These are phyloP conservation scores for Zelonia costaricensis DNA, from an alignment of 208 protist species.

Conservation along the genomic window DNA sequence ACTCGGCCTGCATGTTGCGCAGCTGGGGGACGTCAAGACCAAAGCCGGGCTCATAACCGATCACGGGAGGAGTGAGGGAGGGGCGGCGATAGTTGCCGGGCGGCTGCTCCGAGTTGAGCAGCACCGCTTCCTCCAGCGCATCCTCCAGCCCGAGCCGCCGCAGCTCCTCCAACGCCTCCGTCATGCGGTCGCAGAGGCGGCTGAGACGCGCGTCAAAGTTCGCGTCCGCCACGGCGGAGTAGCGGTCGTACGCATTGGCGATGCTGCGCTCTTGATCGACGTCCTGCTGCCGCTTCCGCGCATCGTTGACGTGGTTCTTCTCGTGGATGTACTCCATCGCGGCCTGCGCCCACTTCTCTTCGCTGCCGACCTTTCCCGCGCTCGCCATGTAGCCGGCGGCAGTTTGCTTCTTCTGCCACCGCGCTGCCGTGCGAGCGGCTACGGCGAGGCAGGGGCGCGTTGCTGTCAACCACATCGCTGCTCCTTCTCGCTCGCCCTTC, in stretches of 20 bases:
- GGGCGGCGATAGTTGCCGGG: conserved; percentile 69
- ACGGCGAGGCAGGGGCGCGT: conserved; percentile 11
- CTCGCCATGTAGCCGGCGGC: conserved; percentile 68
- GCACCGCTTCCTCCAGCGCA: conserved; percentile 64
- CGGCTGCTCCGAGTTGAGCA: conserved; percentile 78
- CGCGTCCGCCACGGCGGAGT: conserved; percentile 46
- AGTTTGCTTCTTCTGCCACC: conserved; percentile 75
- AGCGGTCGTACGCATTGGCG: conserved; percentile 75
- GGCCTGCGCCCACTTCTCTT: conserved; percentile 89
- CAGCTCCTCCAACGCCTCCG: conserved; percentile 71
- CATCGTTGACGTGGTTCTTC: conserved; percentile 80
- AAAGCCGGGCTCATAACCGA: conserved; percentile 85
- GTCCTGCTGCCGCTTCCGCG: conserved; percentile 76
- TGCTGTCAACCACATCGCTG: conserved; percentile 10
- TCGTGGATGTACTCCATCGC: conserved; percentile 92
- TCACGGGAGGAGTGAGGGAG: conserved; percentile 72
- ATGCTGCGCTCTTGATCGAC: conserved; percentile 69
- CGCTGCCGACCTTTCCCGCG: conserved; percentile 71
- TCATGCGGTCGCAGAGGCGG: conserved; percentile 55
- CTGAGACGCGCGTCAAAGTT: conserved; percentile 55
- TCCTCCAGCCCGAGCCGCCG: conserved; percentile 45
- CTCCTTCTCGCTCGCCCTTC: background rate
- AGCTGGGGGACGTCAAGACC: conserved; percentile 88
- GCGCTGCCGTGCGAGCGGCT: conserved; percentile 1
- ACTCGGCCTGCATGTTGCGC: conserved; percentile 67